Conservation (phyloP, 2,329 filamentous ascomycete genomes). For the Chrysosphaeria jannelii region DNA sequence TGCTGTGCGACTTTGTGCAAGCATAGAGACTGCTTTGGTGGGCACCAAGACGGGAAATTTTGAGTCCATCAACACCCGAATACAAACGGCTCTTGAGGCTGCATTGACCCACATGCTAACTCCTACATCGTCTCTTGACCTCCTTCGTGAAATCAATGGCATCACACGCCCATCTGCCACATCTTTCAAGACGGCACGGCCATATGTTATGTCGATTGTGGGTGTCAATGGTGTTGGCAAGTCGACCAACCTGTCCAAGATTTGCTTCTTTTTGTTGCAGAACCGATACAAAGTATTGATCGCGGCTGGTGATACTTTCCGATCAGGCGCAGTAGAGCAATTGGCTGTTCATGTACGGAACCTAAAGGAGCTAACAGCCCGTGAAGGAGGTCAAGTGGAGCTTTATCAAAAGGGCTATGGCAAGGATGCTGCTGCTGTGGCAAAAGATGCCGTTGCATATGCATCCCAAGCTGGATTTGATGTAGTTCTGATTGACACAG, state of each 20-base stretch:
- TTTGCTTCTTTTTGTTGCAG: slow-evolving; percentile 89
- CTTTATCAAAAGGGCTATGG: slow-evolving; percentile 94
- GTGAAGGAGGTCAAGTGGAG: slow-evolving; percentile 58
- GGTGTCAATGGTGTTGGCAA: slow-evolving; percentile 97
- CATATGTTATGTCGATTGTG: slow-evolving; percentile 94
- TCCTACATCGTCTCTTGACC: slow-evolving; percentile 75
- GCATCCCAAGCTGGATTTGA: slow-evolving; percentile 52
- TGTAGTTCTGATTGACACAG: slow-evolving; percentile 90
- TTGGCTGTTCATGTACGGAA: slow-evolving; percentile 86
- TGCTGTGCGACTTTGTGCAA: slow-evolving; percentile 66
- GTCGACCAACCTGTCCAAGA: slow-evolving; percentile 90
- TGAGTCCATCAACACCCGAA: slow-evolving; percentile 55
- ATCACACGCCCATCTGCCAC: slow-evolving; percentile 36
- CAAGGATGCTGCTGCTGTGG: slow-evolving; percentile 86
- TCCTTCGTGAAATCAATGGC: slow-evolving; percentile 73
- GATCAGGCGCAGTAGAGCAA: slow-evolving; percentile 89
- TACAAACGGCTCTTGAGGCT: slow-evolving; percentile 67
- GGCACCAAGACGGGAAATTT: slow-evolving; percentile 81
- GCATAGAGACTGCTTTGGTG: slow-evolving; percentile 67
- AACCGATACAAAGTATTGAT: slow-evolving; percentile 92
- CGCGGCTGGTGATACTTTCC: slow-evolving; percentile 86
- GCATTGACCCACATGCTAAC: slow-evolving; percentile 88
- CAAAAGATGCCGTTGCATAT: slow-evolving; percentile 69
- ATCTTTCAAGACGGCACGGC: slow-evolving; percentile 31
- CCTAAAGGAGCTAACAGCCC: slow-evolving; percentile 56